Conservation (phyloP, 495 filamentous ascomycete genomes). For the Annulohypoxylon maeteangense region DNA sequence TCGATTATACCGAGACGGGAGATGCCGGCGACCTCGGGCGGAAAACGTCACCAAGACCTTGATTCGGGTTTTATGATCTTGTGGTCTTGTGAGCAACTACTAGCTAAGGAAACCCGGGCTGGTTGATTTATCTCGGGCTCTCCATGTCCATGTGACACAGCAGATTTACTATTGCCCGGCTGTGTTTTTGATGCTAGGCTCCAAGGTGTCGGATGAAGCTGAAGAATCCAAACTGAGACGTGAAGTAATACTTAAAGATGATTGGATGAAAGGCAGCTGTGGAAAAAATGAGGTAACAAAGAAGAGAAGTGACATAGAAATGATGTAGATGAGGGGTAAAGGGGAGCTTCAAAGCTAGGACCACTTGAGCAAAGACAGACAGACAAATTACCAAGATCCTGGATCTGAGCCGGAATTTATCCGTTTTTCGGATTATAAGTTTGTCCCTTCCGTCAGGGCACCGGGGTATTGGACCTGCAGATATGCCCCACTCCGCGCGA, state of each 20-base stretch:
- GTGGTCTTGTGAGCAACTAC: slow-evolving; percentile 28
- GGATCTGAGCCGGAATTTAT: background rate
- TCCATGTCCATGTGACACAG: slow-evolving; percentile 34
- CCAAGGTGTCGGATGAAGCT: background rate
- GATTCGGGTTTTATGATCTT: slow-evolving; percentile 31
- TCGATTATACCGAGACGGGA: slow-evolving; percentile 44
- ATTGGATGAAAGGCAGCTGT: slow-evolving; percentile 16
- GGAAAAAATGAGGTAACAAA: slow-evolving; percentile 20
- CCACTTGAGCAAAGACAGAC: slow-evolving; percentile 10
- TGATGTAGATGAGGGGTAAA: slow-evolving; percentile 40
- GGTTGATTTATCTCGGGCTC: slow-evolving; percentile 24
- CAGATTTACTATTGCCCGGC: background rate
- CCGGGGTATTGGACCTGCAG: background rate
- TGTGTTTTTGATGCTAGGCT: background rate
- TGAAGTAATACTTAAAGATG: slow-evolving; percentile 19
- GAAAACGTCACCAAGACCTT: slow-evolving; percentile 24
- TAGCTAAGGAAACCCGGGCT: background rate
- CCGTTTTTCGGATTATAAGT: slow-evolving; percentile 23
- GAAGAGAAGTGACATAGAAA: slow-evolving; percentile 30
- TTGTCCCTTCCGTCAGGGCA: slow-evolving; percentile 25
- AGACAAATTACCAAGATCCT: background rate
- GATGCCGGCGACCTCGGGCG: slow-evolving; percentile 46
- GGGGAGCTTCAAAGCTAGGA: slow-evolving; percentile 14
- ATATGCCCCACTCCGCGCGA: slow-evolving; percentile 27
- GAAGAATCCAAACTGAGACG: background rate